Evolutionary conservation across 1,284 basidiomycete genomes (phyloP).

Genomic region (Apiotrichum domesticum): DNA sequence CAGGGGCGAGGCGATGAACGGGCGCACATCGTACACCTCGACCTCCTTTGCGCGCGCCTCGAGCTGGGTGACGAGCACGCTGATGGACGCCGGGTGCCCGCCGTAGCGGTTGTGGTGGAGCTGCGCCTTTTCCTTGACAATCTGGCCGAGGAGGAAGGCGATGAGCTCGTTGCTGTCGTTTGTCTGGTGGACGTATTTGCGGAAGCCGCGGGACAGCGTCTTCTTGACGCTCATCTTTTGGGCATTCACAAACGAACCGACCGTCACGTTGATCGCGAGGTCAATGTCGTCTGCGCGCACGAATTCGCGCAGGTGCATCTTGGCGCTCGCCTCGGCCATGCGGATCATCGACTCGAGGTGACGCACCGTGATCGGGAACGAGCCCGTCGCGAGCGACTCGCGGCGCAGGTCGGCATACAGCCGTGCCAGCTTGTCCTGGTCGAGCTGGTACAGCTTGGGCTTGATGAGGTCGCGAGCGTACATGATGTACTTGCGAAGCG

Average conservation of each 20-base stretch:
- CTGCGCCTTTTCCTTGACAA: slow-evolving; percentile 91
- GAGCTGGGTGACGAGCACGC: slow-evolving; percentile 69
- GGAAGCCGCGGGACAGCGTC: slow-evolving; percentile 92
- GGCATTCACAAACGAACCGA: slow-evolving; percentile 89
- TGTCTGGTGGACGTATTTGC: slow-evolving; percentile 92
- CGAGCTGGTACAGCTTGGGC: slow-evolving; percentile 89
- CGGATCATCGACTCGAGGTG: slow-evolving; percentile 99
- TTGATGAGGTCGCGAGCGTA: slow-evolving; percentile 89
- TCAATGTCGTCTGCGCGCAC: slow-evolving; percentile 96
- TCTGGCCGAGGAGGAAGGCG: slow-evolving; percentile 85
- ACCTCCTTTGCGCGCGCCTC: slow-evolving; percentile 85
- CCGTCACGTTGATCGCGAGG: slow-evolving; percentile 88
- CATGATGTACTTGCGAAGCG: slow-evolving; percentile 99
- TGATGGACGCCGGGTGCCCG: slow-evolving; percentile 66
- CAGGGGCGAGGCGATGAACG: slow-evolving; percentile 77
- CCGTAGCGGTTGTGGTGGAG: slow-evolving; percentile 67
- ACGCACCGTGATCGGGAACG: slow-evolving; percentile 95
- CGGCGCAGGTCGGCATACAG: slow-evolving; percentile 94
- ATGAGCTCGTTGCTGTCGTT: slow-evolving; percentile 93
- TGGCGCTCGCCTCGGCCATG: slow-evolving; percentile 96
- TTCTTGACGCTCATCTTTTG: slow-evolving; percentile 99
- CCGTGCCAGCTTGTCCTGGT: slow-evolving; percentile 91
- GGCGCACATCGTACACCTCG: slow-evolving; percentile 82
- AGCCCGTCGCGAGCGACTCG: slow-evolving; percentile 93
- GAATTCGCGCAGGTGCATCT: slow-evolving; percentile 96